Percentiles rank a stretch among this genome's conserved stretches.
Conservation (phyloP, 2,329 filamentous ascomycete species). For the Fonsecaea nubica region DNA sequence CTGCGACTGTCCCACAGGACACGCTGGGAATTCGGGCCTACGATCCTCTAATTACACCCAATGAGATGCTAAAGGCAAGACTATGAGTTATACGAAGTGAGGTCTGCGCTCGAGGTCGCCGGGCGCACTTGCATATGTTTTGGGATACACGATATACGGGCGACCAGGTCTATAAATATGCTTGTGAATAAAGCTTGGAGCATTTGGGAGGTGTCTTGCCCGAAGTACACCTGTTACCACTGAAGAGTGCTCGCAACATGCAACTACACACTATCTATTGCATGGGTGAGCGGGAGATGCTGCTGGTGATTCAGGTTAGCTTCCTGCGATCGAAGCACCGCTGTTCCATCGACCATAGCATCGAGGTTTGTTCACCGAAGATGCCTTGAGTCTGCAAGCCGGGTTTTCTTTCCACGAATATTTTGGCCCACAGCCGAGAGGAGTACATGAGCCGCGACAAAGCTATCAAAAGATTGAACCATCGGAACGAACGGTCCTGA, state of each 20-base stretch:
- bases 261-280: neutral
- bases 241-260: neutral
- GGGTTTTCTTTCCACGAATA: too few relatives aligned
- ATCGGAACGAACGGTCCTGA: too few relatives aligned
- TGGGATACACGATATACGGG: conserved; percentile 3
- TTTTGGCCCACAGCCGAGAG: too few relatives aligned
- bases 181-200: conserved; percentile 4
- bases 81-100: conserved; percentile 40
- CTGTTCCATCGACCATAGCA: too few relatives aligned
- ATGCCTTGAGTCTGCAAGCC: too few relatives aligned
- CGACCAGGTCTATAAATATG: neutral
- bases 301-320: too few relatives aligned
- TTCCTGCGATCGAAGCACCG: too few relatives aligned
- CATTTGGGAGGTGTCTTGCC: neutral
- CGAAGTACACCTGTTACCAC: neutral
- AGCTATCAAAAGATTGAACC: too few relatives aligned
- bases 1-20: conserved; percentile 65
- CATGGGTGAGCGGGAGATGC: neutral
- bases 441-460: too few relatives aligned
- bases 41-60: conserved; percentile 59
- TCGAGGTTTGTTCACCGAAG: too few relatives aligned
- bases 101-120: neutral
- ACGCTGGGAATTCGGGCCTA: conserved; percentile 65
- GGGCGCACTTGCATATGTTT: neutral
- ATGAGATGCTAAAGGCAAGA: conserved; percentile 56